Evolutionary conservation across 2,329 filamentous ascomycete species (phyloP).

Genomic region (Colletotrichum sp.): DNA sequence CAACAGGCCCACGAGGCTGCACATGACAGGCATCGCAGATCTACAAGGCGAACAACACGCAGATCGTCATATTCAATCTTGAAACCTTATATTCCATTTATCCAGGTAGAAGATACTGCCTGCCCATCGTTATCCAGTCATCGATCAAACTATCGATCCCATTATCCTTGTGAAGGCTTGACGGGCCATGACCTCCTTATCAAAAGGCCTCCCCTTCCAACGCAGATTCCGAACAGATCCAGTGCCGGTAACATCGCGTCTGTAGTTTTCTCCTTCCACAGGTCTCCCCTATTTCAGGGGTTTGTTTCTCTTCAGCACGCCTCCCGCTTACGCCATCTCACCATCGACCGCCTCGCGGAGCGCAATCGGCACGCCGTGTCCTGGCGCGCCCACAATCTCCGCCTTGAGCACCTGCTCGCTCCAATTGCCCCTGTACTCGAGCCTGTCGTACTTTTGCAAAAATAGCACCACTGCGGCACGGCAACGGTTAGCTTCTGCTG

Average conservation of each 20-base stretch:
- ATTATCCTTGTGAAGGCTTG: background rate
- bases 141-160: background rate
- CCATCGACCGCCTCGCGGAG: constrained; percentile 34
- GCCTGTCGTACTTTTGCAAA: constrained; percentile 62
- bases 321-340: constrained; percentile 12
- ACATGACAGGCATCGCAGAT: background rate
- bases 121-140: background rate
- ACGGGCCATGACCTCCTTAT: background rate
- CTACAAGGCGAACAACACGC: background rate
- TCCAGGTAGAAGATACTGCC: background rate
- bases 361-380: constrained; percentile 45
- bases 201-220: background rate
- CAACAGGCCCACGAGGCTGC: background rate
- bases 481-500: background rate
- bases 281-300: background rate
- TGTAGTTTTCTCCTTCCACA: background rate
- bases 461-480: constrained; percentile 47
- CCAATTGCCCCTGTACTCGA: constrained; percentile 56
- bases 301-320: background rate
- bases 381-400: constrained; percentile 48
- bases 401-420: constrained; percentile 47
- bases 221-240: background rate
- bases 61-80: background rate
- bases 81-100: background rate
- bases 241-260: background rate